Conservation (phyloP, 768 basidiomycete genomes). For the Podaxis rugospora region DNA sequence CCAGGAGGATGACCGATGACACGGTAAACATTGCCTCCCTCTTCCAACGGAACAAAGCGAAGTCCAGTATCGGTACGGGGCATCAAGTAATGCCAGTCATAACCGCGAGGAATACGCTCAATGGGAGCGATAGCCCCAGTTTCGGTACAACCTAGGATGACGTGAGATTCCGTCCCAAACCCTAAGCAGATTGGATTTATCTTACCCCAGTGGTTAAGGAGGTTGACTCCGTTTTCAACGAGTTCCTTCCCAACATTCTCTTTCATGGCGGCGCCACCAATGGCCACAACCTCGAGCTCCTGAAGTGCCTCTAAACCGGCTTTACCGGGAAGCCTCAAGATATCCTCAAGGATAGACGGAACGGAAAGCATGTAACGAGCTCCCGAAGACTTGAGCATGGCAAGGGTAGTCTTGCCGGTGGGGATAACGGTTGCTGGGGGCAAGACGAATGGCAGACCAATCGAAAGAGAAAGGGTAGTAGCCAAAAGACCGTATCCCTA, state of each 20-base stretch:
- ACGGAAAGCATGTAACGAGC: constrained; percentile 33
- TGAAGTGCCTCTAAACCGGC: constrained; percentile 26
- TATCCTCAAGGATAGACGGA: constrained; percentile 36
- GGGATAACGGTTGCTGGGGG: constrained; percentile 31
- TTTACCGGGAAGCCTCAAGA: constrained; percentile 20
- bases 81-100: constrained; percentile 35
- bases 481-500: constrained; percentile 35
- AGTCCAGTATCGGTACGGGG: constrained; percentile 29
- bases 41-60: constrained; percentile 22
- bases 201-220: constrained; percentile 38
- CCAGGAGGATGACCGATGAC: constrained; percentile 29
- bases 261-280: constrained; percentile 37
- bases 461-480: constrained; percentile 28
- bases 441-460: constrained; percentile 34
- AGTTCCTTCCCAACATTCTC: constrained; percentile 27
- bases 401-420: constrained; percentile 24
- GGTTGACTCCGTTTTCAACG: constrained; percentile 25
- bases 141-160: constrained; percentile 28
- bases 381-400: constrained; percentile 19
- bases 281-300: constrained; percentile 28
- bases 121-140: constrained; percentile 34
- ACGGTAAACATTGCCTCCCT: constrained; percentile 21
- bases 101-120: constrained; percentile 22
- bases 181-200: background rate
- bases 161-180: background rate